Base-by-base conservation (phyloP, 352 stramenopile species). In the Globisporangium parvum region DNA sequence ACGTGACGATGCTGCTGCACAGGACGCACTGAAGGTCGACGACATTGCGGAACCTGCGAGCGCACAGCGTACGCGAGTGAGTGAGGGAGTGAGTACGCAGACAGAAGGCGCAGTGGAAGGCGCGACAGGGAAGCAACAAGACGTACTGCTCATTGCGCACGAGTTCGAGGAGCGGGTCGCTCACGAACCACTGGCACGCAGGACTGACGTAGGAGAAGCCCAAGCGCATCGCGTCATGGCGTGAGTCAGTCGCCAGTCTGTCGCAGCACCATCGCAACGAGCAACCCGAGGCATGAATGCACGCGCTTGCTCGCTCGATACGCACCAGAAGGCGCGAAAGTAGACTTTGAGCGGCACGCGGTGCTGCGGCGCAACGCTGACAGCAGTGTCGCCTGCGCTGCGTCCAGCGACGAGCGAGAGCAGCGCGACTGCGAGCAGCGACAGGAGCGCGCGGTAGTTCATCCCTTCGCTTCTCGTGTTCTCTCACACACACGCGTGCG, bases 101-200 rank as follows among this genome's bases (percentile, higher is more conserved):
- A 8, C 9, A 24, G 42, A 14, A 42, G 37, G 12, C 12, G 46
- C 46, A 39, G 11, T 21, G 24, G 14, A 6, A 9, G 12, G 17
- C 11, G 17, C 5, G 12, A 18, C 6, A 8, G 17, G 11, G 14
- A 9, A 3, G 35, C 26, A 45, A 42, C 9, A 20, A 10, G 15
- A 49, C 75, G 59, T 68, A 86, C 63, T 88, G 66, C 53, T 86
- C 70, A 40, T 77, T 77, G 24, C 73, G 67, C 47, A 93, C 63
- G 50, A 93, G 74, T 53, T 88, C 71, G 39, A 91, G 56, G 20
- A 93, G 56, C 57, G 81, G 80, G 49, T 88, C 75, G 23, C 71
- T 72, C 18, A 91, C 73, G 45, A 88, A 90, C 80, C 79, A 91
- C 70, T 91, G 77, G 39, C 83, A 91, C n/a, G 83, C 80, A 12